Percentiles rank a stretch among this genome's conserved stretches.
Conservation (phyloP, 352 stramenopile genomes). For the Saprolegnia diclina region DNA sequence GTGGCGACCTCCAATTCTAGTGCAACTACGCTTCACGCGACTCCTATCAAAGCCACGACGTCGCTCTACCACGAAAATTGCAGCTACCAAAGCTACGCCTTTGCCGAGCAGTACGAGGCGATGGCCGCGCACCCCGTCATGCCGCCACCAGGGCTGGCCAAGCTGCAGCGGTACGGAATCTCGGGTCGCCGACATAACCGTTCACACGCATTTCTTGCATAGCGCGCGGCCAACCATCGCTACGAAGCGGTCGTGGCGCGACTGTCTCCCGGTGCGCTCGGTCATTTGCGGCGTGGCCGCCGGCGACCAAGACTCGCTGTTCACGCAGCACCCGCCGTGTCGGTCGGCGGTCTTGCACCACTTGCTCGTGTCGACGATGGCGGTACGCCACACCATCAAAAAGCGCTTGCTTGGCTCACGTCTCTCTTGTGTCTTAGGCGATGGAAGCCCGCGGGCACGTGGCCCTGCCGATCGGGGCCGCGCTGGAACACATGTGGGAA, state of each 20-base stretch:
- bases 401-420: background rate
- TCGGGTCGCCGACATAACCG: too few relatives aligned
- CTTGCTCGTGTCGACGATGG: background rate
- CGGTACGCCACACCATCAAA: background rate
- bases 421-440: background rate
- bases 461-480: background rate
- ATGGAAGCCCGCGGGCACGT: background rate
- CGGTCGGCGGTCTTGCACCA: background rate
- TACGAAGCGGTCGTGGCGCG: background rate
- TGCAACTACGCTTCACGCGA: too few relatives aligned
- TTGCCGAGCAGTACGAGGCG: too few relatives aligned
- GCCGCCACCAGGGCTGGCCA: too few relatives aligned
- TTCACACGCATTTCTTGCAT: too few relatives aligned
- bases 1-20: too few relatives aligned
- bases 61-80: too few relatives aligned
- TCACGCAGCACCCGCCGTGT: background rate
- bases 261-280: background rate
- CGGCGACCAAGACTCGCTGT: background rate
- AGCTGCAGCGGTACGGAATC: too few relatives aligned
- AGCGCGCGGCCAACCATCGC: too few relatives aligned
- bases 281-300: background rate
- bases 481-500: constrained; percentile 1
- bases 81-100: too few relatives aligned
- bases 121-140: too few relatives aligned
- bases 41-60: too few relatives aligned